Evolutionary conservation across 169 alveolate species (phyloP), one percentile per base, ranked within the genome.

Genomic region (Cryptosporidium xiaoi): DNA sequence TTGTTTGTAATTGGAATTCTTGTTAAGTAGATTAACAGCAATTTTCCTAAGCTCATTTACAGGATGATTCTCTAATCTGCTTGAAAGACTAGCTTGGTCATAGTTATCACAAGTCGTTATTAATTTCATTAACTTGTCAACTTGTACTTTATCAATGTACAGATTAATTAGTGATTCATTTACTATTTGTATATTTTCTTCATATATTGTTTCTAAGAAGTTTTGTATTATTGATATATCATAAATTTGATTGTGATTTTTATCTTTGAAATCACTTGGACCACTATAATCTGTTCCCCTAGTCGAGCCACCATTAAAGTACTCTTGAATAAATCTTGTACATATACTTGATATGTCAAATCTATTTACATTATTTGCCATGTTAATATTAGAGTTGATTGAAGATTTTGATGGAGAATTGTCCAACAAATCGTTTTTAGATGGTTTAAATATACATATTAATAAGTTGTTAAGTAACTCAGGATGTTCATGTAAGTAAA

Each of bases 401-500:
- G 98, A 99, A 58, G 97, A 93, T 91, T 96, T 96, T 60, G 95
- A 84, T 40, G 95, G 90, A 36, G 95, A 82, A 13, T 77, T 31
- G 65, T 77, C 69, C 3, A 60, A 77, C 3, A 56, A 44, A 44
- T 77, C 71, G 31, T 77, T 77, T 46, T 62, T 77, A n/a, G 34
- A 36, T 24, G 91, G 92, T 84, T 90, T 96, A 16, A 96, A 83
- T 56, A 62, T 77, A 13, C 33, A 18, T 71, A 77, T 77, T n/a
- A 77, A 27, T 71, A 98, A 93, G 69, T 97, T 97, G 83, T 97
- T 96, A 58, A 99, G 93, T 83, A 96, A 95, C 95, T 96, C 93
- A n/a, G 99, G 99, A 91, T 98, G 96, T 90, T 98, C 99, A 82
- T 98, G 99, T 46, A 98, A 93, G 93, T 98, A 98, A 92, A 99